Conservation (phyloP, 1,284 basidiomycete species). For the Cerioporus squamosus region DNA sequence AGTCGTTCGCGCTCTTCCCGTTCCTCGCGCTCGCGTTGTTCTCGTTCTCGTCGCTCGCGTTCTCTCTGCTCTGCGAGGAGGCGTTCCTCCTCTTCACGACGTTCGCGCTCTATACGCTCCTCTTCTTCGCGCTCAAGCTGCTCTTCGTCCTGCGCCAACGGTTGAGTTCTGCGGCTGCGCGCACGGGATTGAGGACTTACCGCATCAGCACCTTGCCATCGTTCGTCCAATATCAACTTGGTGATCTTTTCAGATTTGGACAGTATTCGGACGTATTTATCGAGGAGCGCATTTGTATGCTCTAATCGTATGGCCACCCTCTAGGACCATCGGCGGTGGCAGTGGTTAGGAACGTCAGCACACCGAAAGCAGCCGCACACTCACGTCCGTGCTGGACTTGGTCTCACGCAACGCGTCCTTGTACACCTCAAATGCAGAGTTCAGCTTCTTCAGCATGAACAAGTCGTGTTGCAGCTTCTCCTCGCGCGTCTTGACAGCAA, state of each 20-base stretch:
- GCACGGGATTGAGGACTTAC: constrained; percentile 43
- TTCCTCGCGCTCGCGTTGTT: constrained; percentile 1
- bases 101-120: constrained; percentile 49
- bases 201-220: constrained; percentile 71
- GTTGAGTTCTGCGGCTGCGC: background rate
- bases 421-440: constrained; percentile 66
- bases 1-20: constrained; percentile 25
- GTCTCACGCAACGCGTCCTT: constrained; percentile 66
- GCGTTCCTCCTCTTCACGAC: constrained; percentile 55
- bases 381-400: constrained; percentile 68
- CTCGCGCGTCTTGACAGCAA: constrained; percentile 55
- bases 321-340: background rate
- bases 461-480: constrained; percentile 76
- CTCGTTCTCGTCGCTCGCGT: constrained; percentile 40
- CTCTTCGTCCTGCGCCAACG: constrained; percentile 56
- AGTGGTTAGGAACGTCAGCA: background rate
- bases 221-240: constrained; percentile 71
- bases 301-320: constrained; percentile 63
- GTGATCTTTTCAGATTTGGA: constrained; percentile 68
- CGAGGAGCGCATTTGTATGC: constrained; percentile 71
- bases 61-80: constrained; percentile 52
- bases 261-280: constrained; percentile 74
- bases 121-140: constrained; percentile 51
- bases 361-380: constrained; percentile 20
- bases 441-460: constrained; percentile 72